Base-by-base conservation (phyloP, 179 eudicot genomes). In the Beta macrorhiza region DNA sequence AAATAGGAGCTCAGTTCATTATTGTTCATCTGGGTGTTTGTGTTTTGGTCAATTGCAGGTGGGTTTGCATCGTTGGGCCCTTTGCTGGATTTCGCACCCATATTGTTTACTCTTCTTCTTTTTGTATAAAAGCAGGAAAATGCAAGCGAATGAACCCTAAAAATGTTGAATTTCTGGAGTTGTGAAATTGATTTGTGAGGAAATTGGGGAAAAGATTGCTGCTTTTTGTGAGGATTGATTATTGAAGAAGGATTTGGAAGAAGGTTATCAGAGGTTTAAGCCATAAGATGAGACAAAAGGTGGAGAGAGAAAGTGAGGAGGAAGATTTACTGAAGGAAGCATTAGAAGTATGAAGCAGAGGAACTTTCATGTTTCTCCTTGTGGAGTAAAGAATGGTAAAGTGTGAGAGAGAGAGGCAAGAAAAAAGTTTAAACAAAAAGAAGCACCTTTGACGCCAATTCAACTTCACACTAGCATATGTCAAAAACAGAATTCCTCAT, bases 161-260 rank as follows among this genome's bases (percentile, higher is more conserved):
- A 89, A 81, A 79, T 90, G 8, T 72, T 76, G 3, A 84, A 85
- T 92, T 84, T 85, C 44, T 88, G 87, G 82, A 75, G 81, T 6
- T 72, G 12, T 64, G 42, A 53, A 65, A 20, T 71, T 71, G 17
- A 22, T 32, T 68, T 3, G 15, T 32, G 67, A 58, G 16, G 76
- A 72, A 29, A 25, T 74, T 70, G 29, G 22, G 58, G 59, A 69
- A 45, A 32, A 32, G 77, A 53, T 44, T 65, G 42, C 17, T 13
- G 47, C 5, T 25, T 47, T 65, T 15, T 69, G 56, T 0, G 13
- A 25, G 55, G 25, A 49, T 68, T 32, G 37, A 2, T 32, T 32
- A 32, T 32, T 79, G 20, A n/a, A 16, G 55, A 13, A 17, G 17
- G 67, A 25, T 25, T 25, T 25, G 25, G 25, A 25, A 25, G 25